phyloP scores from a whole-genome alignment of 495 filamentous ascomycete species.

The Letharia columbiana region DNA sequence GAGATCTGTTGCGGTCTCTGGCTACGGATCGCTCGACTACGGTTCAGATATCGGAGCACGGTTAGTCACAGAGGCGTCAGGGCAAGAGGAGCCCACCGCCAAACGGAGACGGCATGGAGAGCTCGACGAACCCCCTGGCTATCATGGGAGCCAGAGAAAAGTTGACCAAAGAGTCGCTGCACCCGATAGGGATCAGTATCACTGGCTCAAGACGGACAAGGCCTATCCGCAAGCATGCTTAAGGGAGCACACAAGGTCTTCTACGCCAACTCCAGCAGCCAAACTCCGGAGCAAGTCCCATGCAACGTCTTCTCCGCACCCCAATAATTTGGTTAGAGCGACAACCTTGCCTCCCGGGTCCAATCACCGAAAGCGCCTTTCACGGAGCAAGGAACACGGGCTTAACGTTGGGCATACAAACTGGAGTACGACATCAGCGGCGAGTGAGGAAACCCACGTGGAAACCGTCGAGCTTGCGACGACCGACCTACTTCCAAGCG shows the following conservation, averaged over 20 bases:
- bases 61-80: background rate
- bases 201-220: slow-evolving; percentile 16
- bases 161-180: background rate
- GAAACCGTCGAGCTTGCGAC: background rate
- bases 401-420: background rate
- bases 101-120: slow-evolving; percentile 7
- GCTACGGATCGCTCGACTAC: background rate
- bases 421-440: background rate
- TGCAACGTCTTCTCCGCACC: background rate
- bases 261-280: slow-evolving; percentile 9
- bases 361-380: background rate
- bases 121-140: background rate
- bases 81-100: background rate
- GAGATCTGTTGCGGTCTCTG: background rate
- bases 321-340: background rate
- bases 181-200: background rate
- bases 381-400: background rate
- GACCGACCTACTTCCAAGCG: background rate
- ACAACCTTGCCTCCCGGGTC: background rate
- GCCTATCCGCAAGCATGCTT: background rate
- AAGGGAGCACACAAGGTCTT: background rate
- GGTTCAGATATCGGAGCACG: background rate
- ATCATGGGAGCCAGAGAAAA: background rate
- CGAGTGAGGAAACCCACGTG: background rate
- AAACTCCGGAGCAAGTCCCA: background rate